Evolutionary conservation across 2,329 filamentous ascomycete species (phyloP).

Genomic region (Fusarium kyushuense): DNA sequence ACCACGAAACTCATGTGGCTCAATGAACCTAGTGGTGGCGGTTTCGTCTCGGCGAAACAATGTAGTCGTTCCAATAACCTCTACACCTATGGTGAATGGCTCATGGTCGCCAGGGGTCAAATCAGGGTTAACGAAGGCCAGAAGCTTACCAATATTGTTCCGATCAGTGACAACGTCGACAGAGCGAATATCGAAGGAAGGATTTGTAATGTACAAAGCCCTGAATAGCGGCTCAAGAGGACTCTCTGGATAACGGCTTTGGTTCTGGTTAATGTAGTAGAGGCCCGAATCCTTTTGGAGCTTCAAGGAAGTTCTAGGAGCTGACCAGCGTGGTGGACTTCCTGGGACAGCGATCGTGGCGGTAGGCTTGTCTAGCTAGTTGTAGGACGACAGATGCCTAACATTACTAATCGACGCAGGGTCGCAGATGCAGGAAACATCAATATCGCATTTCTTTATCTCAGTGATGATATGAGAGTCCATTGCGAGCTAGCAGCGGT

Average conservation of each 20-base stretch:
- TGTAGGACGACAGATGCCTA: not conserved
- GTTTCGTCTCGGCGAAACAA: not conserved
- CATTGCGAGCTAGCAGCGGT: not conserved
- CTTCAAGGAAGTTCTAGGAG: not conserved
- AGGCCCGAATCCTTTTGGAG: not conserved
- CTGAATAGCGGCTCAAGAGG: slow-evolving; percentile 1
- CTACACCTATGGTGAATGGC: not conserved
- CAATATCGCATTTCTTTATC: not conserved
- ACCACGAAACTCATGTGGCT: not conserved
- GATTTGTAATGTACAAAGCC: not conserved
- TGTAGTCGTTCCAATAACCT: not conserved
- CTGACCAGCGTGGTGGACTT: not conserved
- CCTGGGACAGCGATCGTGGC: not conserved
- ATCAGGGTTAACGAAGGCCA: not conserved
- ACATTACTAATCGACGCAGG: not conserved
- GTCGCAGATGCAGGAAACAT: not conserved
- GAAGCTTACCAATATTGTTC: slow-evolving; percentile 1
- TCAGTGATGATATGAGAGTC: not conserved
- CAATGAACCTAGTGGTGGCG: not conserved
- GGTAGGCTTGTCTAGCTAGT: not conserved
- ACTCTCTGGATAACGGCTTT: not conserved
- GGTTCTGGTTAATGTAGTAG: not conserved
- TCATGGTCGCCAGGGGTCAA: not conserved
- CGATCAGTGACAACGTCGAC: not conserved
- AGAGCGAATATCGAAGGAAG: slow-evolving; percentile 1